These are phyloP conservation scores for Tylopilus sp. DNA, from an alignment of 1,284 basidiomycete species.

Conservation along the genomic window DNA sequence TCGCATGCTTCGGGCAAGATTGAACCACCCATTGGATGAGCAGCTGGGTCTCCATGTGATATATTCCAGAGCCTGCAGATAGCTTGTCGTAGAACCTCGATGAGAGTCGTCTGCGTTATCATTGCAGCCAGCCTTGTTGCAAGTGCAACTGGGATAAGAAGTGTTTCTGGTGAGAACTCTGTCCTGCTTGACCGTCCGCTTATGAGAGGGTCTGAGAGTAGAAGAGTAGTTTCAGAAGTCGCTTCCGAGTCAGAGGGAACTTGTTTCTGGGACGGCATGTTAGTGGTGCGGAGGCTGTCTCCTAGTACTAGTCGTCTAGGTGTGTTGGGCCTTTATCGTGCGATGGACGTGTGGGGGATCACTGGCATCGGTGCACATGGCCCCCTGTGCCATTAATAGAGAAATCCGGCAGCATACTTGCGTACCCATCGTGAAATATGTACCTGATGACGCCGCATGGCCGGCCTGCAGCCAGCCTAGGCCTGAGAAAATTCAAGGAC, in stretches of 20 bases:
- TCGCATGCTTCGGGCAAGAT: slow-evolving; percentile 36
- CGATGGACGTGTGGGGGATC: too few species aligned
- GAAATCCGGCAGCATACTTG: too few species aligned
- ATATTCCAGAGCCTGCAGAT: slow-evolving; percentile 43
- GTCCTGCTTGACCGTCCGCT: neutral
- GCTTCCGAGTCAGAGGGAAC: too few species aligned
- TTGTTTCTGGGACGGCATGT: slow-evolving; percentile 23
- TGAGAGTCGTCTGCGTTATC: slow-evolving; percentile 41
- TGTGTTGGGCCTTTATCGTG: too few species aligned
- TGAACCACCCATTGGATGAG: slow-evolving; percentile 15
- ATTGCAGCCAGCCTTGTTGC: slow-evolving; percentile 33
- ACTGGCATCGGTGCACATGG: too few species aligned
- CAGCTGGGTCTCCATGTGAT: slow-evolving; percentile 19
- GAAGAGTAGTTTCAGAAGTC: slow-evolving; percentile 20
- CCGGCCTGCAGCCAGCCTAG: too few species aligned
- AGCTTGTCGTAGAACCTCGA: slow-evolving; percentile 39
- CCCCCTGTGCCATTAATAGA: too few species aligned
- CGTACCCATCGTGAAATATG: too few species aligned
- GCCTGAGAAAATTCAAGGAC: too few species aligned
- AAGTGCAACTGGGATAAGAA: slow-evolving; percentile 42
- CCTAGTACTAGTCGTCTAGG: too few species aligned
- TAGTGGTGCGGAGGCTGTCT: too few species aligned
- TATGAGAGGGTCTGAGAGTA: slow-evolving; percentile 25
- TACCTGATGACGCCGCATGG: too few species aligned
- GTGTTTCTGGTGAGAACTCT: slow-evolving; percentile 18